These are phyloP conservation scores for Aspergillus conjunctus DNA, from an alignment of 495 filamentous ascomycete species.

Conservation along the genomic window DNA sequence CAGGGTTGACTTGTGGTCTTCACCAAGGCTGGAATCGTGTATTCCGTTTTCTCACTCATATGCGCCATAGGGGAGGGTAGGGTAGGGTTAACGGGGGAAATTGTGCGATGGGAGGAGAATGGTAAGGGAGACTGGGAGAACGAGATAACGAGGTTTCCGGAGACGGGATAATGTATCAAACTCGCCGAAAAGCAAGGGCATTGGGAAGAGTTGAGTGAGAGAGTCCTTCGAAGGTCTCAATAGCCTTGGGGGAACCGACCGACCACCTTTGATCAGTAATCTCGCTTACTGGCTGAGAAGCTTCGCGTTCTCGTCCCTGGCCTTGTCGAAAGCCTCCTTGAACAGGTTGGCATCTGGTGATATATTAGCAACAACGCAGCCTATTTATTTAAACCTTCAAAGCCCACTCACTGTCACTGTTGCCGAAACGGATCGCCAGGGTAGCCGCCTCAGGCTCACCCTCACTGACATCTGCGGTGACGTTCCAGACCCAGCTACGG, in stretches of 20 bases:
- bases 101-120: conserved; percentile 18
- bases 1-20: conserved; percentile 31
- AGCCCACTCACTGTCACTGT: conserved; percentile 82
- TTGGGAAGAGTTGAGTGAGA: conserved; percentile 18
- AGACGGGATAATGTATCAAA: conserved; percentile 14
- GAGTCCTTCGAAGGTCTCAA: conserved; percentile 24
- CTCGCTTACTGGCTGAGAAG: conserved; percentile 64
- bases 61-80: conserved; percentile 11
- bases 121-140: conserved; percentile 20
- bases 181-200: conserved; percentile 21
- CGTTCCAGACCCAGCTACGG: conserved; percentile 99
- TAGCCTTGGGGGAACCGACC: conserved; percentile 13
- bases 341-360: conserved; percentile 87
- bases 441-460: conserved; percentile 96
- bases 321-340: conserved; percentile 98
- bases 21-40: conserved; percentile 26
- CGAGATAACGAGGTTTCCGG: conserved; percentile 3
- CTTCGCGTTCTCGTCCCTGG: conserved; percentile 93
- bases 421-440: conserved; percentile 95
- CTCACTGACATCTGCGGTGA: conserved; percentile 95
- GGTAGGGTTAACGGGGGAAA: conserved; percentile 14
- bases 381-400: background rate
- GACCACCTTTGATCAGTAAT: background rate
- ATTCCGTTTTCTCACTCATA: conserved; percentile 24
- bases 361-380: conserved; percentile 13